Conservation (phyloP, 169 alveolate species). For the Plasmodium yoelii region DNA sequence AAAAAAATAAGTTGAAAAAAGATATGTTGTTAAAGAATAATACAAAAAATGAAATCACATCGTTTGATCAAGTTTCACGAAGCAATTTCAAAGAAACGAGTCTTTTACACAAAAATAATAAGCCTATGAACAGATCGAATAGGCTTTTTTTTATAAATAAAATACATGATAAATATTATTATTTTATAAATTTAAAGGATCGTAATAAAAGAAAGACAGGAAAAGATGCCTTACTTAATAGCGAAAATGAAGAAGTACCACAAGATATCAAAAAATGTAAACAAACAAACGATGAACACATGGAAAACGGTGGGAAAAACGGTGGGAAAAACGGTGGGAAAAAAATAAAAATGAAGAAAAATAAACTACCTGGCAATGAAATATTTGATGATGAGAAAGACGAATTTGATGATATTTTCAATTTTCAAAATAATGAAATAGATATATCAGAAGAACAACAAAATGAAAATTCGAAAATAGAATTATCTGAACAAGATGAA, state of each 20-base stretch:
- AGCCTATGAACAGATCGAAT: too few species aligned
- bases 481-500: background rate
- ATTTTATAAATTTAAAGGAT: too few species aligned
- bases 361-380: conserved; percentile 11
- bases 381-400: conserved; percentile 26
- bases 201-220: background rate
- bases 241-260: background rate
- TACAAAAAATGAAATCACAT: background rate
- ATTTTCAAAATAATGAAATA: conserved; percentile 2
- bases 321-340: background rate
- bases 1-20: conserved; percentile 26
- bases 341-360: conserved; percentile 24
- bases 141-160: background rate
- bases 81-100: too few species aligned
- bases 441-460: background rate
- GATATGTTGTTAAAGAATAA: background rate
- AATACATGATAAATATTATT: background rate
- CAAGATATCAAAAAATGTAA: background rate
- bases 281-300: background rate
- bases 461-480: background rate
- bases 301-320: background rate
- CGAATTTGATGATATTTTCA: conserved; percentile 60
- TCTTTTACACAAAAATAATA: too few species aligned
- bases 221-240: background rate
- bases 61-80: too few species aligned